Conservation (phyloP, 225 moss, liverwort and hornwort species). For the Sphagnum contortum region DNA sequence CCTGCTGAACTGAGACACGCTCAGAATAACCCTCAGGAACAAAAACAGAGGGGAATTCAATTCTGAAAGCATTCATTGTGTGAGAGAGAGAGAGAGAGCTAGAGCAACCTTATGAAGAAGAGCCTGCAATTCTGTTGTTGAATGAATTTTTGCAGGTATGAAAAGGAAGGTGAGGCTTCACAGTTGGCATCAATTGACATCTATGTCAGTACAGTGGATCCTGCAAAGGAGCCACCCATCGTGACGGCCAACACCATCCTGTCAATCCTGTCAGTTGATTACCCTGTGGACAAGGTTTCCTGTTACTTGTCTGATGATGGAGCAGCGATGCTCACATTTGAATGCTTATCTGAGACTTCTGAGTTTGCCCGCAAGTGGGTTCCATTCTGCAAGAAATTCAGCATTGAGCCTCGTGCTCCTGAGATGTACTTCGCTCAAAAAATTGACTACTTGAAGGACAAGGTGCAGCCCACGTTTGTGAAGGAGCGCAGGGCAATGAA, state of each 20-base stretch:
- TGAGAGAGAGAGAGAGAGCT: no score
- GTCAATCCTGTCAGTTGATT: conserved; percentile 73
- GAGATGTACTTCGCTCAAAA: conserved; percentile 94
- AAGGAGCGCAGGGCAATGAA: conserved; percentile 95
- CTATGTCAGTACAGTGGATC: conserved; percentile 92
- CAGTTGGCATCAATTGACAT: conserved; percentile 66
- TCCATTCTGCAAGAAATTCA: conserved; percentile 90
- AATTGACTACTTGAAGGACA: conserved; percentile 89
- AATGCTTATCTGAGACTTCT: conserved; percentile 76
- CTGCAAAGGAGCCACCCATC: conserved; percentile 80
- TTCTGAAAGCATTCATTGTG: no score
- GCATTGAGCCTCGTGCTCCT: conserved; percentile 84
- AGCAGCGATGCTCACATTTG: conserved; percentile 94
- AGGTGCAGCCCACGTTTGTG: conserved; percentile 91
- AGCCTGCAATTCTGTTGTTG: no score
- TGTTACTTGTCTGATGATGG: conserved; percentile 98
- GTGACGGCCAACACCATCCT: conserved; percentile 93
- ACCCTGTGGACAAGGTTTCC: conserved; percentile 89
- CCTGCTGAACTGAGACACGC: no score
- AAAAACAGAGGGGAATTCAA: no score
- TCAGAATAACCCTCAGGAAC: no score
- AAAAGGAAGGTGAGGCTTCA: conserved; percentile 71
- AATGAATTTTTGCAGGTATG: conserved; percentile 37
- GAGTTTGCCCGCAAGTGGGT: conserved; percentile 96
- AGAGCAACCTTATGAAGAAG: no score